These are phyloP conservation scores for Amanita pseudoporphyria DNA, from an alignment of 768 basidiomycete species.

Conservation along the genomic window DNA sequence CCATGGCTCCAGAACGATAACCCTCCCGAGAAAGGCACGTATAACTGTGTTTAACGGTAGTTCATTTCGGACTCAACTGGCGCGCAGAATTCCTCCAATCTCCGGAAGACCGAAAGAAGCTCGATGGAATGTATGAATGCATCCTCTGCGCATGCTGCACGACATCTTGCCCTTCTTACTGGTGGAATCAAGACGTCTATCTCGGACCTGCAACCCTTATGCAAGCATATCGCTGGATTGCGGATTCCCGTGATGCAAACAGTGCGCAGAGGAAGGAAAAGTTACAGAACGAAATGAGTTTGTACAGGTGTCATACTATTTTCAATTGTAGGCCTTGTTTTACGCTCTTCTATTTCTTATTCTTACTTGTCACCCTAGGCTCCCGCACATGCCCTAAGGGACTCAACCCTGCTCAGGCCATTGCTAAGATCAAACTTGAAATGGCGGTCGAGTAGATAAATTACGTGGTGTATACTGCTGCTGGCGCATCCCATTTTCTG, in stretches of 20 bases:
- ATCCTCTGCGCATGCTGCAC: constrained; percentile 97
- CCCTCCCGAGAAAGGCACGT: constrained; percentile 57
- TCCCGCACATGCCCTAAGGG: constrained; percentile 97
- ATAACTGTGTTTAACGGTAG: too few species aligned
- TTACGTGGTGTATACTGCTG: background rate
- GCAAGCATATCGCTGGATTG: constrained; percentile 98
- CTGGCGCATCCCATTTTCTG: too few species aligned
- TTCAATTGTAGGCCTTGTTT: constrained; percentile 67
- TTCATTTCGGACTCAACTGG: background rate
- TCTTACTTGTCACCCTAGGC: constrained; percentile 28
- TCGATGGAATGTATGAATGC: constrained; percentile 97
- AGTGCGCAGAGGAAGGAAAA: constrained; percentile 77
- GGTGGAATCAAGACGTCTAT: constrained; percentile 99
- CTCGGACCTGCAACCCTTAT: constrained; percentile 94
- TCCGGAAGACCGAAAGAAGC: constrained; percentile 85
- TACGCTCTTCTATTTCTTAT: background rate
- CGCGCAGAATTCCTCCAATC: constrained; percentile 75
- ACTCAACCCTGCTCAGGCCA: constrained; percentile 85
- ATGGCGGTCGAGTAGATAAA: constrained; percentile 56
- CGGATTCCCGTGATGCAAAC: constrained; percentile 84
- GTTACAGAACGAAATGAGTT: constrained; percentile 90
- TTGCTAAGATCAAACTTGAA: constrained; percentile 90
- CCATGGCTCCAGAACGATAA: constrained; percentile 94
- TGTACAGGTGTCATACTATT: constrained; percentile 98
- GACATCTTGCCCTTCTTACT: constrained; percentile 94